Evolutionary conservation across 768 basidiomycete genomes (phyloP).

Genomic region (Amyloporia xantha): DNA sequence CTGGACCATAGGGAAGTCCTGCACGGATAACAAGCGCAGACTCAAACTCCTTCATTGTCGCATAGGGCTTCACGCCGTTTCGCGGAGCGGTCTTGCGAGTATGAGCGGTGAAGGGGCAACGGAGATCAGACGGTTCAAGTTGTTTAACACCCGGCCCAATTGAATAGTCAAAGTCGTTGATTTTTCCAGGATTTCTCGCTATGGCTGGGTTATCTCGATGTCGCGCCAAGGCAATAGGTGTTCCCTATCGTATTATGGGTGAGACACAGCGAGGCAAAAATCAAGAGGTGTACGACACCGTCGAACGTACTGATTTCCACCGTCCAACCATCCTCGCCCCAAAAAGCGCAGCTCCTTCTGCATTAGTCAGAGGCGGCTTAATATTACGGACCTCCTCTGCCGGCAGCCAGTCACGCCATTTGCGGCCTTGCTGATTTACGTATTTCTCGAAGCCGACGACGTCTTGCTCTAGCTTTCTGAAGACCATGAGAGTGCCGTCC

Average conservation of each 20-base stretch:
- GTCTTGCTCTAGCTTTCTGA: slow-evolving; percentile 1
- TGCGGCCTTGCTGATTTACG: not conserved
- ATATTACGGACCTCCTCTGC: not conserved
- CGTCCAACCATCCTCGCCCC: slow-evolving; percentile 49
- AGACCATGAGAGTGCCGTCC: slow-evolving; percentile 1
- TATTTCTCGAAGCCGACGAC: not conserved
- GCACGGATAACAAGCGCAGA: slow-evolving; percentile 23
- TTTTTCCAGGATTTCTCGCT: slow-evolving; percentile 32
- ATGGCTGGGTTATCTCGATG: slow-evolving; percentile 34
- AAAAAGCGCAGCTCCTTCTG: slow-evolving; percentile 41
- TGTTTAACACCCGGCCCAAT: slow-evolving; percentile 20
- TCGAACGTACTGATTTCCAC: slow-evolving; percentile 42
- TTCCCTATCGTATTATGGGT: too few species aligned
- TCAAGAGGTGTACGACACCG: slow-evolving; percentile 8
- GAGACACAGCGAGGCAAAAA: not conserved
- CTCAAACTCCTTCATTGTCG: slow-evolving; percentile 17
- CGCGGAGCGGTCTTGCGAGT: slow-evolving; percentile 42
- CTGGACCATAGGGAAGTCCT: slow-evolving; percentile 31
- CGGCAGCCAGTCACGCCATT: not conserved
- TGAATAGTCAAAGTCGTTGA: slow-evolving; percentile 36
- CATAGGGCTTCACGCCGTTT: slow-evolving; percentile 16
- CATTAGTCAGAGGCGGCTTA: slow-evolving; percentile 21
- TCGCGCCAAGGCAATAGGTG: slow-evolving; percentile 41
- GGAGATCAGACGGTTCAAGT: slow-evolving; percentile 6
- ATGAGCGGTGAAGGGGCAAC: slow-evolving; percentile 43